These are phyloP conservation scores for Diaporthe amygdali DNA, from an alignment of 2,329 filamentous ascomycete genomes.

Conservation along the genomic window DNA sequence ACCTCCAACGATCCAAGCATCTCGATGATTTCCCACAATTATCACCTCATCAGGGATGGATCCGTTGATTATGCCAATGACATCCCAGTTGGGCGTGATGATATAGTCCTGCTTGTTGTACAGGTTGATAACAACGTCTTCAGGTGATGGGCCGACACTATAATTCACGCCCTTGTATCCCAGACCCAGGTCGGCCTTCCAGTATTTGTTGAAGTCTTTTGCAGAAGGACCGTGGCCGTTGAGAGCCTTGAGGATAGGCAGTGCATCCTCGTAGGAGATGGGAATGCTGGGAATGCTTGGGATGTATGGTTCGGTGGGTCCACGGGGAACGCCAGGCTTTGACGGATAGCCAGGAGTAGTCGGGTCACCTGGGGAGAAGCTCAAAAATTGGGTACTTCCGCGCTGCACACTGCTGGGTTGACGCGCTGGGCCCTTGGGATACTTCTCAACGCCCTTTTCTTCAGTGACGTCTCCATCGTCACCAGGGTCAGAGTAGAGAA, in stretches of 20 bases:
- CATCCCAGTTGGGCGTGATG: slow-evolving; percentile 76
- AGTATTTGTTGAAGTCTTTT: slow-evolving; percentile 66
- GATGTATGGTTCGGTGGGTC: slow-evolving; percentile 65
- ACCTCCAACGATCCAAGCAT: slow-evolving; percentile 89
- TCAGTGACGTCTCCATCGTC: slow-evolving; percentile 78
- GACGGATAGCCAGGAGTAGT: slow-evolving; percentile 86
- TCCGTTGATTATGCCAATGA: slow-evolving; percentile 82
- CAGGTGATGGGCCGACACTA: slow-evolving; percentile 51
- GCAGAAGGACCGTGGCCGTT: slow-evolving; percentile 77
- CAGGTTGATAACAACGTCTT: slow-evolving; percentile 65
- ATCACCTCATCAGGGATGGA: slow-evolving; percentile 53
- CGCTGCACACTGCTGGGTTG: slow-evolving; percentile 80
- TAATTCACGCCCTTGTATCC: slow-evolving; percentile 50
- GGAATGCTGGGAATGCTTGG: slow-evolving; percentile 82
- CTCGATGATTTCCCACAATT: slow-evolving; percentile 78
- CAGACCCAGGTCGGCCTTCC: slow-evolving; percentile 58
- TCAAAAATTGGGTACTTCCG: slow-evolving; percentile 76
- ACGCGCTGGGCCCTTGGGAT: slow-evolving; percentile 76
- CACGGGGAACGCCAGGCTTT: slow-evolving; percentile 71
- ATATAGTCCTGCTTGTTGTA: slow-evolving; percentile 73
- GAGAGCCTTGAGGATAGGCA: slow-evolving; percentile 78
- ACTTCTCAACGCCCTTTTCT: slow-evolving; percentile 73
- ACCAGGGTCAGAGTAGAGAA: slow-evolving; percentile 77
- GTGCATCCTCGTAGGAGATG: slow-evolving; percentile 77
- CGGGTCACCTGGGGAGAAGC: slow-evolving; percentile 66